phyloP scores from a whole-genome alignment of 2,329 filamentous ascomycete genomes.

The Ascochyta koolunga region DNA sequence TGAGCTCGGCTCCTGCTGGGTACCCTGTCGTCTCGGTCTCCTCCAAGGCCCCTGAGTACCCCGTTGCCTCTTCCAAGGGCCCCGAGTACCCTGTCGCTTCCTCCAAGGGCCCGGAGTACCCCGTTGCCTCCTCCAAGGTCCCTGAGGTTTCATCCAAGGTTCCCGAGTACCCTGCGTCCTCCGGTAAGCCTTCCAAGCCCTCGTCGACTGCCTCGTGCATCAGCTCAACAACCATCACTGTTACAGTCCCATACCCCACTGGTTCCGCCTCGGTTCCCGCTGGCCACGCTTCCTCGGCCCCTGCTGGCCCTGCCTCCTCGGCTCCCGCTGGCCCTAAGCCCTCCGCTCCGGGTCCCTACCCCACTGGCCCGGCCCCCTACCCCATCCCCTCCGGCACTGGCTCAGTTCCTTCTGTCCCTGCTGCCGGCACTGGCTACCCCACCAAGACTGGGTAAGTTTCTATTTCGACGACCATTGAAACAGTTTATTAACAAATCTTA shows the following conservation, averaged over 20 bases:
- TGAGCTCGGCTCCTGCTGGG: constrained; percentile 11
- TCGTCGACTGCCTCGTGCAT: constrained; percentile 36
- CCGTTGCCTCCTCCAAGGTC: constrained; percentile 17
- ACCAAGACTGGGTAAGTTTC: constrained; percentile 42
- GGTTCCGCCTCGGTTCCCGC: constrained; percentile 38
- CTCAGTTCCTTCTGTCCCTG: constrained; percentile 20
- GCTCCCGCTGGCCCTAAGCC: constrained; percentile 20
- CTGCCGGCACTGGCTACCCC: constrained; percentile 37
- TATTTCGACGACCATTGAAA: not conserved
- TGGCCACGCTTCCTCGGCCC: constrained; percentile 32
- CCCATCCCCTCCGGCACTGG: constrained; percentile 25
- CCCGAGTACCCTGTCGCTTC: constrained; percentile 21
- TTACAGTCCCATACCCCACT: constrained; percentile 51
- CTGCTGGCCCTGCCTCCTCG: constrained; percentile 32
- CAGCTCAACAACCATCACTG: constrained; percentile 51
- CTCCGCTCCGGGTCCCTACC: constrained; percentile 25
- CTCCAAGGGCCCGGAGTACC: constrained; percentile 21
- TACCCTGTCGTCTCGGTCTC: constrained; percentile 10
- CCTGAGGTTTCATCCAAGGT: constrained; percentile 13
- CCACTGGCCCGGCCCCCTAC: constrained; percentile 19
- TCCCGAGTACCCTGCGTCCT: constrained; percentile 14
- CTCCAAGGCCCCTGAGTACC: constrained; percentile 10
- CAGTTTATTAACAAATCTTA: constrained; percentile 19
- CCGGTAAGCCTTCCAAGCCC: constrained; percentile 17
- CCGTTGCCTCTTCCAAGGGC: constrained; percentile 16